phyloP scores from a whole-genome alignment of 2,329 filamentous ascomycete species.

The Stachybotrys chlorohalonatus region DNA sequence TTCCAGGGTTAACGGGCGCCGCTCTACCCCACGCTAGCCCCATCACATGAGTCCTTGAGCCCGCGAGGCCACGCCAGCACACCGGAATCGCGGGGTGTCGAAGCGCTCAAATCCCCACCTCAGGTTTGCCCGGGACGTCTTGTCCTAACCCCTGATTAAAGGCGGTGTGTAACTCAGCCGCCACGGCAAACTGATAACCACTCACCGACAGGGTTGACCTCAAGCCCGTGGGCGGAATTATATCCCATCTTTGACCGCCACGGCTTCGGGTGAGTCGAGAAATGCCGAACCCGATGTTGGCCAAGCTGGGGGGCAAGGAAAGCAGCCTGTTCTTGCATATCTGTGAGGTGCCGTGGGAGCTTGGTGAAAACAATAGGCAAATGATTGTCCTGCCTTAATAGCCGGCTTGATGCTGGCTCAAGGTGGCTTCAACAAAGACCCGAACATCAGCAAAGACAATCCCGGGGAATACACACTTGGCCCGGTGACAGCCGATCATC shows the following conservation, averaged over 20 bases:
- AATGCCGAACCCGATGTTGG: neutral
- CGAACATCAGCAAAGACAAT: no score
- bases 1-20: neutral
- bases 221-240: neutral
- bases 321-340: neutral
- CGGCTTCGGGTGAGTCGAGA: neutral
- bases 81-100: neutral
- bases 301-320: neutral
- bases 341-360: no score
- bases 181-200: neutral
- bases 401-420: no score
- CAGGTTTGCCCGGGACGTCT: neutral
- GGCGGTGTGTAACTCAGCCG: neutral
- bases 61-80: constrained; percentile 10
- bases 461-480: no score
- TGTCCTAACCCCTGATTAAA: neutral
- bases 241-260: neutral
- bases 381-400: no score
- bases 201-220: neutral
- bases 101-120: neutral
- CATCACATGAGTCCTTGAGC: constrained; percentile 15
- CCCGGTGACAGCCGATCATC: no score
- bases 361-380: no score
- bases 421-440: no score
- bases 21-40: neutral